A percentile compares a stretch with the other conserved stretches of the same genome.
Conservation (phyloP, 306 rosid species). For the Trifolium subterraneum region DNA sequence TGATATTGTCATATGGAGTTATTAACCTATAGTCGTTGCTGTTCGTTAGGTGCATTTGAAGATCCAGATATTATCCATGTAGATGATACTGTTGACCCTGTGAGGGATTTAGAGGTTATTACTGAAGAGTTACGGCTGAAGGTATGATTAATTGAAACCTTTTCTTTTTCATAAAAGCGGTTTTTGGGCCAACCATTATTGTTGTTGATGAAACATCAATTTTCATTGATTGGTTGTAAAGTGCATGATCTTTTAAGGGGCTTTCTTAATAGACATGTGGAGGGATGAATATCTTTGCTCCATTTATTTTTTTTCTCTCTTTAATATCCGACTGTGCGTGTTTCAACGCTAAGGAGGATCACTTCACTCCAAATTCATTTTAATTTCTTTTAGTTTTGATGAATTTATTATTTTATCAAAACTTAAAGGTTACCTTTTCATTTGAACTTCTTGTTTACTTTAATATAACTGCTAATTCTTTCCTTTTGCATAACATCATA, state of each 20-base stretch:
- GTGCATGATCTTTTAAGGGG: not conserved
- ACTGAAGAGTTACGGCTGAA: constrained; percentile 85
- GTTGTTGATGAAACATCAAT: constrained; percentile 23
- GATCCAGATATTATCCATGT: constrained; percentile 96
- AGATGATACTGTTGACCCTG: constrained; percentile 94
- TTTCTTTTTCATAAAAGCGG: not conserved
- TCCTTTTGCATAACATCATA: constrained; percentile 36
- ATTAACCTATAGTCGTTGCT: constrained; percentile 18
- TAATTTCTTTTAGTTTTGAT: constrained; percentile 25
- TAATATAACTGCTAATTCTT: constrained; percentile 31
- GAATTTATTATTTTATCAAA: constrained; percentile 4
- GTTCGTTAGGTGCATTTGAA: constrained; percentile 89
- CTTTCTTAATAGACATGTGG: not conserved
- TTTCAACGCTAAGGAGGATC: not conserved
- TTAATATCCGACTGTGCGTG: not conserved
- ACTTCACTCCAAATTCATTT: constrained; percentile 8
- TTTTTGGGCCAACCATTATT: constrained; percentile 10
- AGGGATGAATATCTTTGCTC: constrained; percentile 8
- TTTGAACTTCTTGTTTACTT: constrained; percentile 19
- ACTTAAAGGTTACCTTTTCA: not conserved
- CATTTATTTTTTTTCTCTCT: not conserved
- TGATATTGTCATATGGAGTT: constrained; percentile 10
- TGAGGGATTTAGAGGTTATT: constrained; percentile 90
- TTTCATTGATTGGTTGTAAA: constrained; percentile 17
- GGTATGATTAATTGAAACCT: constrained; percentile 52